Conservation (phyloP, 352 stramenopile genomes). For the Phytophthora capsici region DNA sequence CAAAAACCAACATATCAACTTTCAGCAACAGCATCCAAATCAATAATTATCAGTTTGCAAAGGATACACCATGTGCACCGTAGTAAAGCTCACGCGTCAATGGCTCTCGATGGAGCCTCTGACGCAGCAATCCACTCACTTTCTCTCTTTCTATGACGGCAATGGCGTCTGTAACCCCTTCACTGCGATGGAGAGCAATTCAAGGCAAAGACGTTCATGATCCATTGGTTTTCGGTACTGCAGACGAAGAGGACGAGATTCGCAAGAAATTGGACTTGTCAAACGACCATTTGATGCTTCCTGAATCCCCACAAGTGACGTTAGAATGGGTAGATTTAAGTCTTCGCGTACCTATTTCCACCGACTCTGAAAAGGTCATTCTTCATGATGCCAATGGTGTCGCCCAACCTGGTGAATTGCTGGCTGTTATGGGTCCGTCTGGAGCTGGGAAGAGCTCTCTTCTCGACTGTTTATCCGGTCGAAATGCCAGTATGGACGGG, state of each 20-base stretch:
- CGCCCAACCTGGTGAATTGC: slow-evolving; percentile 50
- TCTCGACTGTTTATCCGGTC: slow-evolving; percentile 88
- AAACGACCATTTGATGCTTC: not conserved
- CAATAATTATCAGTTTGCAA: not conserved
- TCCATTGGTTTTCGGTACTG: slow-evolving; percentile 1
- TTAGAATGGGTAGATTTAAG: not conserved
- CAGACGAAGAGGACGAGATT: slow-evolving; percentile 12
- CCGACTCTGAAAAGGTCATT: slow-evolving; percentile 43
- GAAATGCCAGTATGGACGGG: slow-evolving; percentile 77
- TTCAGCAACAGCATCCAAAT: not conserved
- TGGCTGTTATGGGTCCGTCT: slow-evolving; percentile 67
- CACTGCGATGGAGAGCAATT: slow-evolving; percentile 12
- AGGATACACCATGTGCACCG: not conserved
- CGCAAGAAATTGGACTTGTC: slow-evolving; percentile 4
- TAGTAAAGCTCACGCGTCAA: slow-evolving; percentile 13
- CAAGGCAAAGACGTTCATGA: not conserved
- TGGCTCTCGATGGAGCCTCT: not conserved
- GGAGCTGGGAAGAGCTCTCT: slow-evolving; percentile 92
- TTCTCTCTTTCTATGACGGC: not conserved
- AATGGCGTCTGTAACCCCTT: not conserved
- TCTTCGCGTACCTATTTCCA: slow-evolving; percentile 2
- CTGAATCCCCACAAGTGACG: slow-evolving; percentile 4
- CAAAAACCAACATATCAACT: not conserved
- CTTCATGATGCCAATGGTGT: slow-evolving; percentile 52
- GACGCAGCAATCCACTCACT: not conserved